Percentiles rank a stretch among this genome's conserved stretches.
These are phyloP conservation scores for Populus alba DNA, from an alignment of 345 rosid genomes.

Conservation along the genomic window DNA sequence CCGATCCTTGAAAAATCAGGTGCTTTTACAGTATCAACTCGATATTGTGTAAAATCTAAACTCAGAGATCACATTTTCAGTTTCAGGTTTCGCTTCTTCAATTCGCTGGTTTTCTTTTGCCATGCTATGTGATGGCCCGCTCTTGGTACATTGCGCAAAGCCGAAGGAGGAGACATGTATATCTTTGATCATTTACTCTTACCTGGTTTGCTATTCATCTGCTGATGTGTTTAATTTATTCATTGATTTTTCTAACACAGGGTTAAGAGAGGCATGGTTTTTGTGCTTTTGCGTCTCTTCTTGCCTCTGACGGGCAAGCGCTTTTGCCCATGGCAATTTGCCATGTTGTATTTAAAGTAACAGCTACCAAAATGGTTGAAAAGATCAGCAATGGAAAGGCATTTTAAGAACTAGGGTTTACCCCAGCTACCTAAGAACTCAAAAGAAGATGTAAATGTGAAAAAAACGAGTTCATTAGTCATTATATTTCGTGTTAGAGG, in stretches of 20 bases:
- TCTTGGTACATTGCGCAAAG: conserved; percentile 51
- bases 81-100: conserved; percentile 66
- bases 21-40: not conserved
- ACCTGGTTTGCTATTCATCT: not conserved
- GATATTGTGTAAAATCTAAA: no score
- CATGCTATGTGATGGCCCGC: conserved; percentile 57
- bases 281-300: not conserved
- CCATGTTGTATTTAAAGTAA: not conserved
- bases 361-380: not conserved
- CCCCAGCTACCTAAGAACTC: conserved; percentile 11
- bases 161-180: conserved; percentile 53
- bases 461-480: conserved; percentile 18
- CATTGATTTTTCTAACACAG: not conserved
- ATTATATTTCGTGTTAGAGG: not conserved
- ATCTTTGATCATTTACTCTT: not conserved
- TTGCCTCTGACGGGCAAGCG: not conserved
- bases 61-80: conserved; percentile 17
- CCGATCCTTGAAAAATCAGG: not conserved
- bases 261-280: not conserved
- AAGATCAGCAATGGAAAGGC: not conserved
- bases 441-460: conserved; percentile 24
- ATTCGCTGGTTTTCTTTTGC: conserved; percentile 56
- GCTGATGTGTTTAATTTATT: not conserved
- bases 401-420: not conserved
- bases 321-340: not conserved